A percentile compares a stretch with the other conserved stretches of the same genome.
Evolutionary conservation across 2,329 filamentous ascomycete genomes (phyloP).

Genomic region (Blastomyces silverae): DNA sequence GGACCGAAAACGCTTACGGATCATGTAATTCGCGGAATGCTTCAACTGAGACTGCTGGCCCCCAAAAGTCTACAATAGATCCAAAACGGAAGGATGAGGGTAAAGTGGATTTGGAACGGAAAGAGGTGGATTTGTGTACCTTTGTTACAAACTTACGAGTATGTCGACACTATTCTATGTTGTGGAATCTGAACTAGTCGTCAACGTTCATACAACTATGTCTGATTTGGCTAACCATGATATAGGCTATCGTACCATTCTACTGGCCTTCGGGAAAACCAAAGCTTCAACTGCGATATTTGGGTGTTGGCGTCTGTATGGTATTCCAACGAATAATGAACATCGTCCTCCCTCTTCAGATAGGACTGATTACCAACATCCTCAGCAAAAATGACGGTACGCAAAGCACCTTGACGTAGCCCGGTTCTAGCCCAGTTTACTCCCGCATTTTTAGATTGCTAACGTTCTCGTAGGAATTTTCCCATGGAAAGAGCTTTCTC

Average conservation of each 20-base stretch:
- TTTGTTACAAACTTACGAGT: constrained; percentile 6
- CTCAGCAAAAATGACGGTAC: constrained; percentile 48
- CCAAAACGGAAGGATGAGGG: not conserved
- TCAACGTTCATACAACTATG: not conserved
- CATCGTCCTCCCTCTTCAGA: constrained; percentile 70
- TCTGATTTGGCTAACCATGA: constrained; percentile 14
- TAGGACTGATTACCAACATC: constrained; percentile 70
- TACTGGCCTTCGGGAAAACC: constrained; percentile 66
- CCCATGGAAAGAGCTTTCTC: constrained; percentile 48
- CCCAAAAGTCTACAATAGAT: not conserved
- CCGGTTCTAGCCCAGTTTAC: not conserved
- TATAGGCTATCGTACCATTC: constrained; percentile 65
- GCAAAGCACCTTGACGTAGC: not conserved
- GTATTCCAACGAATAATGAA: constrained; percentile 66
- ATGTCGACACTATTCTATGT: not conserved
- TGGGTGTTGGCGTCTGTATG: constrained; percentile 61
- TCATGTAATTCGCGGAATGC: constrained; percentile 19
- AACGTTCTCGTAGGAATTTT: constrained; percentile 30
- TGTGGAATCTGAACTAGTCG: not conserved
- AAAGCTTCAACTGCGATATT: constrained; percentile 59
- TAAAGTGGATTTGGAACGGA: not conserved
- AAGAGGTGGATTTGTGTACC: constrained; percentile 1
- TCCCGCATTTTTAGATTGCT: not conserved
- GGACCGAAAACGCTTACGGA: constrained; percentile 27
- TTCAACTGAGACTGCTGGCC: not conserved